phyloP scores from a whole-genome alignment of 495 filamentous ascomycete genomes.

The Aspergillus egyptiacus region DNA sequence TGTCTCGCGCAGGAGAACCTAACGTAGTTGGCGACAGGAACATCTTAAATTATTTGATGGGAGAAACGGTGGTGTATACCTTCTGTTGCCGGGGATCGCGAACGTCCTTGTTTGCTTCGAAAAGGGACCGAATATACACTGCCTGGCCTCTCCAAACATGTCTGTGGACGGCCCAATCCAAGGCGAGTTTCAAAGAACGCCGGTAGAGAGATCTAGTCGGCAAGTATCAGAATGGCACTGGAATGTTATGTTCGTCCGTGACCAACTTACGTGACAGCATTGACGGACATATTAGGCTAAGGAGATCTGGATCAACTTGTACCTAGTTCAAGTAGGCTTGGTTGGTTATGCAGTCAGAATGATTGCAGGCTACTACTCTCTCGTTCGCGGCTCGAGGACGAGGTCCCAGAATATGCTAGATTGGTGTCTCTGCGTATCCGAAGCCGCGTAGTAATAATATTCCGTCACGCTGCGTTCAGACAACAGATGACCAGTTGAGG shows the following conservation, averaged over 20 bases:
- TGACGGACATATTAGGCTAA: constrained; percentile 31
- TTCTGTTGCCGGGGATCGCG: constrained; percentile 81
- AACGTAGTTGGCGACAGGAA: constrained; percentile 4
- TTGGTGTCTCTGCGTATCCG: constrained; percentile 18
- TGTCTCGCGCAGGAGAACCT: constrained; percentile 80
- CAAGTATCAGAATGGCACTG: constrained; percentile 11
- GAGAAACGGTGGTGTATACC: constrained; percentile 42
- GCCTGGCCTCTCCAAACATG: constrained; percentile 91
- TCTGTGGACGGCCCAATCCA: constrained; percentile 91
- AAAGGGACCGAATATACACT: constrained; percentile 88
- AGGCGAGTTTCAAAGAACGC: constrained; percentile 82
- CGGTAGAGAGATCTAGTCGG: constrained; percentile 78
- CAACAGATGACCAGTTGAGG: too few relatives aligned
- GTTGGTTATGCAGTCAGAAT: background rate
- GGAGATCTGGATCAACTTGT: background rate
- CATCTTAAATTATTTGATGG: background rate
- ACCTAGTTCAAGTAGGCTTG: background rate
- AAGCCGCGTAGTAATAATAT: constrained; percentile 36
- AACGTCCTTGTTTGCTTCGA: constrained; percentile 87
- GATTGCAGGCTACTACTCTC: background rate
- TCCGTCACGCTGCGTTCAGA: constrained; percentile 29
- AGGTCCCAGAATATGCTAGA: constrained; percentile 17
- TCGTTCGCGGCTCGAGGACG: background rate
- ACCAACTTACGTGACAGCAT: constrained; percentile 32
- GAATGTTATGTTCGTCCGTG: background rate